Percentiles rank a stretch among this genome's conserved stretches.
Evolutionary conservation across 2,329 filamentous ascomycete species (phyloP).

Genomic region (Trichoderma simmonsii): DNA sequence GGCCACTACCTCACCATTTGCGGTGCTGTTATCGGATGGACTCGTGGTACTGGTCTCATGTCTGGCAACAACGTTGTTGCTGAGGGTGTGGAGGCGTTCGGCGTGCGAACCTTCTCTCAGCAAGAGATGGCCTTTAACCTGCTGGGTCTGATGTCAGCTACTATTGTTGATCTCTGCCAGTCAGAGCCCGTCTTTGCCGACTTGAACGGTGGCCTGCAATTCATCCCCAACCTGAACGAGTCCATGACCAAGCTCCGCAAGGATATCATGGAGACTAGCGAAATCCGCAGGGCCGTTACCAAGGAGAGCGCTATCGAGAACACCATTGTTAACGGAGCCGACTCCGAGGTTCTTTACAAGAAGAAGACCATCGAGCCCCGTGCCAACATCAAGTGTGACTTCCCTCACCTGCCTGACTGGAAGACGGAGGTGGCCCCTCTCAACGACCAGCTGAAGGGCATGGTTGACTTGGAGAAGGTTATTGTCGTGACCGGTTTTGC

Average conservation of each 20-base stretch:
- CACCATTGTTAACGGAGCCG: constrained; percentile 92
- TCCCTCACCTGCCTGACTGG: constrained; percentile 88
- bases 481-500: constrained; percentile 96
- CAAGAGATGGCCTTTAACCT: constrained; percentile 99
- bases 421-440: constrained; percentile 85
- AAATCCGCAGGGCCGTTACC: constrained; percentile 87
- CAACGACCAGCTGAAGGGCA: constrained; percentile 85
- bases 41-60: constrained; percentile 97
- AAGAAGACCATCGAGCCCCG: constrained; percentile 90
- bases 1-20: constrained; percentile 96
- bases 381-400: constrained; percentile 97
- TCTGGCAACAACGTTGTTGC: constrained; percentile 96
- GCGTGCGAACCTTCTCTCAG: constrained; percentile 97
- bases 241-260: constrained; percentile 91
- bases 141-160: constrained; percentile 90
- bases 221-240: constrained; percentile 92
- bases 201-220: constrained; percentile 95
- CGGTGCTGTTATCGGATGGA: constrained; percentile 98
- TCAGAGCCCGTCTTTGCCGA: constrained; percentile 94
- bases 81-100: constrained; percentile 93
- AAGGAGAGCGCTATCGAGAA: constrained; percentile 97
- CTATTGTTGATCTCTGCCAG: constrained; percentile 94
- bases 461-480: constrained; percentile 98
- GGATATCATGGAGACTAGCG: constrained; percentile 91
- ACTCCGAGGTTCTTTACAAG: constrained; percentile 89